Evolutionary conservation across 192 early-diverging fungal genomes (phyloP).

Genomic region (Pilobolus umbonatus): DNA sequence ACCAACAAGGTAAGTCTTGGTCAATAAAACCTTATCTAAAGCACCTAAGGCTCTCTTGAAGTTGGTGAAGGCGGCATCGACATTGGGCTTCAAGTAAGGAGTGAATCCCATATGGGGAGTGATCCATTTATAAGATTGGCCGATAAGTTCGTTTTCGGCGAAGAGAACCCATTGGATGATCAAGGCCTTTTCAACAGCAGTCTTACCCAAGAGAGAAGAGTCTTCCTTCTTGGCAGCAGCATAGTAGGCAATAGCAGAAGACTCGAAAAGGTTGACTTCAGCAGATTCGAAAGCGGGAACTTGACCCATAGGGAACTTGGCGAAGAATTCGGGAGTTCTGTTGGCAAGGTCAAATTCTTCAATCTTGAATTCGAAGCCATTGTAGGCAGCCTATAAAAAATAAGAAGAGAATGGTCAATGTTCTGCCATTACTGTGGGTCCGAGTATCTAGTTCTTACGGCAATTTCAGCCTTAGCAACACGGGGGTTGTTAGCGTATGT

Average conservation of each 20-base stretch:
- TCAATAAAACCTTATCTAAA: conserved; percentile 74
- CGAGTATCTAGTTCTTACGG: conserved; percentile 16
- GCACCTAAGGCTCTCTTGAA: conserved; percentile 56
- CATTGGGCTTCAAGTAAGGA: conserved; percentile 44
- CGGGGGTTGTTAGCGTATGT: conserved; percentile 71
- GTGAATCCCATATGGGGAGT: conserved; percentile 40
- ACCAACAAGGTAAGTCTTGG: conserved; percentile 90
- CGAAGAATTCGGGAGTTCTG: conserved; percentile 76
- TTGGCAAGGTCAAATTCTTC: conserved; percentile 64
- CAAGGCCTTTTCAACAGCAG: conserved; percentile 52
- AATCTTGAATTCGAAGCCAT: conserved; percentile 67
- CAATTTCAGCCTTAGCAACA: conserved; percentile 57
- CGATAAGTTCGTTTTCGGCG: conserved; percentile 52
- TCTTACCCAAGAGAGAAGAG: conserved; percentile 53
- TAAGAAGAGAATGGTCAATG: conserved; percentile 18
- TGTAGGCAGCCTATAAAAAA: conserved; percentile 63
- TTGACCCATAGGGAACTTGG: conserved; percentile 90
- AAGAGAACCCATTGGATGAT: conserved; percentile 64
- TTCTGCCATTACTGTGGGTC: not conserved
- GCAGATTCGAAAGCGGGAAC: conserved; percentile 83
- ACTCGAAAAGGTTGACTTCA: conserved; percentile 72
- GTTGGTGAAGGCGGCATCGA: conserved; percentile 66
- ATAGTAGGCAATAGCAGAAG: conserved; percentile 90
- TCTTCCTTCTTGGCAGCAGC: conserved; percentile 53
- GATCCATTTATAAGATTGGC: conserved; percentile 36